These are phyloP conservation scores for Citrus inodora DNA, from an alignment of 345 rosid species.

Conservation along the genomic window DNA sequence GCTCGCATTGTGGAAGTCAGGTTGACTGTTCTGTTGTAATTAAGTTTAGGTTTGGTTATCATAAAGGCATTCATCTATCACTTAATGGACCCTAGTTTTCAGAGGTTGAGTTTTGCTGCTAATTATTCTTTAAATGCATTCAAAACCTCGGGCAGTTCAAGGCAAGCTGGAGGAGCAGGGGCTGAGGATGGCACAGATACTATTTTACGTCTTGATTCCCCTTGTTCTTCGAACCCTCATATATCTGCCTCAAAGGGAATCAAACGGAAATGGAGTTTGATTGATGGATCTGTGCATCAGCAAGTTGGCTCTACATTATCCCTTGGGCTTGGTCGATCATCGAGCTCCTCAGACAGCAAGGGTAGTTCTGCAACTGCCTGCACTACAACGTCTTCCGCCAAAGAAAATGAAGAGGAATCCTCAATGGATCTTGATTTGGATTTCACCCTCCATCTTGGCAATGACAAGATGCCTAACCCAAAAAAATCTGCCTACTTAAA, in stretches of 20 bases:
- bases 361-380: slow-evolving; percentile 80
- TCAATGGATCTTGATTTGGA: slow-evolving; percentile 82
- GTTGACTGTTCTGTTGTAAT: slow-evolving; percentile 35
- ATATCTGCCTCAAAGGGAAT: slow-evolving; percentile 45
- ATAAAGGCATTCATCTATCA: slow-evolving; percentile 23
- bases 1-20: slow-evolving; percentile 54
- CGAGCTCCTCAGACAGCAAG: slow-evolving; percentile 92
- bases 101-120: slow-evolving; percentile 42
- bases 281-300: slow-evolving; percentile 37
- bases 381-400: slow-evolving; percentile 67
- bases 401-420: slow-evolving; percentile 84
- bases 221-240: slow-evolving; percentile 42
- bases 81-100: slow-evolving; percentile 61
- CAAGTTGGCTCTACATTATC: slow-evolving; percentile 62
- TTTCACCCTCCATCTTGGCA: slow-evolving; percentile 79
- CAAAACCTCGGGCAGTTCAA: slow-evolving; percentile 46
- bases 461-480: slow-evolving; percentile 42
- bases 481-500: slow-evolving; percentile 35
- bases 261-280: slow-evolving; percentile 72
- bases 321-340: slow-evolving; percentile 64
- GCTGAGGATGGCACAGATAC: slow-evolving; percentile 47
- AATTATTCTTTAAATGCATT: slow-evolving; percentile 49
- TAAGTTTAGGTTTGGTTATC: slow-evolving; percentile 45
- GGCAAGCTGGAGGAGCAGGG: slow-evolving; percentile 38
- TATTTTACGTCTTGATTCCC: slow-evolving; percentile 70